These are phyloP conservation scores for Colletotrichum godetiae DNA, from an alignment of 2,329 filamentous ascomycete genomes.

Conservation along the genomic window DNA sequence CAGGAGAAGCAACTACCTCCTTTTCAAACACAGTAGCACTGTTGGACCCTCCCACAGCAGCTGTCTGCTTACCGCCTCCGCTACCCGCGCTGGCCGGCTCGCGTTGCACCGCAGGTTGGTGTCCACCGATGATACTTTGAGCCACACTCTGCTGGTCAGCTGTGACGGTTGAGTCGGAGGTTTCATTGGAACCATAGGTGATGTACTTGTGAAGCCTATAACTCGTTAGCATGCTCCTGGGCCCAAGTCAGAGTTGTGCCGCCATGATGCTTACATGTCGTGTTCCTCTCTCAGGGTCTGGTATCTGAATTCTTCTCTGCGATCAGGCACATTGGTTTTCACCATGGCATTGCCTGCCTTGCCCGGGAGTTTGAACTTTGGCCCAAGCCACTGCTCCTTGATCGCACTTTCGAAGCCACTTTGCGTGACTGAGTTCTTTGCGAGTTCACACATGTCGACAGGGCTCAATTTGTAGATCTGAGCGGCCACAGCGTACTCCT, in stretches of 20 bases:
- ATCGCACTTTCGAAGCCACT: slow-evolving; percentile 91
- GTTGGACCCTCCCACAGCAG: background rate
- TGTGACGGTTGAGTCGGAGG: background rate
- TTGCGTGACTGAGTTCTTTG: slow-evolving; percentile 94
- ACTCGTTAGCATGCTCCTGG: background rate
- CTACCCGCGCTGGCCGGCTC: background rate
- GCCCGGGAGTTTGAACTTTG: slow-evolving; percentile 81
- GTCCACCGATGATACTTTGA: slow-evolving; percentile 19
- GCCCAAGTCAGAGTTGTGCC: background rate
- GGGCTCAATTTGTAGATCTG: slow-evolving; percentile 98
- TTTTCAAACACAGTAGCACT: background rate
- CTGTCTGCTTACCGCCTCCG: background rate
- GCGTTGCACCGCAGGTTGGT: slow-evolving; percentile 9
- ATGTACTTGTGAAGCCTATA: slow-evolving; percentile 32
- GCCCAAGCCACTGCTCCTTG: slow-evolving; percentile 92
- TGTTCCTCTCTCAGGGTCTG: slow-evolving; percentile 88
- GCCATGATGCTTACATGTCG: slow-evolving; percentile 74
- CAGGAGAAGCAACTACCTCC: slow-evolving; percentile 31
- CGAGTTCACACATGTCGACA: slow-evolving; percentile 98
- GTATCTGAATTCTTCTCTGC: slow-evolving; percentile 88
- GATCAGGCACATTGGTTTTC: slow-evolving; percentile 96
- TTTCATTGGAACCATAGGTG: slow-evolving; percentile 11
- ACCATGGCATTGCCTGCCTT: slow-evolving; percentile 90
- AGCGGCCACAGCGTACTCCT: slow-evolving; percentile 97
- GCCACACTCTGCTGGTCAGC: slow-evolving; percentile 20